Percentiles rank a stretch among this genome's conserved stretches.
These are phyloP conservation scores for Coemansia sp. DNA, from an alignment of 192 early-diverging fungal species.

Conservation along the genomic window DNA sequence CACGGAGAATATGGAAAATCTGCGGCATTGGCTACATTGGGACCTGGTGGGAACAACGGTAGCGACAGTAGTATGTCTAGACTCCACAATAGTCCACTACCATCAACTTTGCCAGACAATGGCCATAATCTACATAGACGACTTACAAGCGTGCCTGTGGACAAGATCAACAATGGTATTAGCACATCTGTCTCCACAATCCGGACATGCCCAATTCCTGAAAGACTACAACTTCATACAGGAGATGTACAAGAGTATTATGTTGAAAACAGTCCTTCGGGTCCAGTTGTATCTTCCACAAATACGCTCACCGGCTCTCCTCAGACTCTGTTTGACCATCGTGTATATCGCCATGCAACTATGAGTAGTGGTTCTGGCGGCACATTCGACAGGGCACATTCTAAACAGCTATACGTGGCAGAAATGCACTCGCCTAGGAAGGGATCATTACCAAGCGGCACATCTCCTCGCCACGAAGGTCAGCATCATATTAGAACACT, in stretches of 20 bases:
- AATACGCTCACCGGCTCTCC: constrained; percentile 24
- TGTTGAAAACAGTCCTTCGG: constrained; percentile 19
- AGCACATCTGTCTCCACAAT: constrained; percentile 11
- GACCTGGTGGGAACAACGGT: too few species aligned
- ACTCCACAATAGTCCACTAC: not conserved
- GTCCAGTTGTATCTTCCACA: constrained; percentile 14
- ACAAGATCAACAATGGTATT: not conserved
- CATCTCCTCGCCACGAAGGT: constrained; percentile 13
- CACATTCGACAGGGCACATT: not conserved
- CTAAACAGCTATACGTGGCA: not conserved
- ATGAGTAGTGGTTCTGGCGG: constrained; percentile 13
- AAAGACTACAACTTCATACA: constrained; percentile 31
- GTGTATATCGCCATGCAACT: constrained; percentile 28
- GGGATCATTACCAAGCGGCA: not conserved
- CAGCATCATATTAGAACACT: not conserved
- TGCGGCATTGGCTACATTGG: not conserved
- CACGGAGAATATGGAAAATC: not conserved
- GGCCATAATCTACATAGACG: not conserved
- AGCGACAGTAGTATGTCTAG: not conserved
- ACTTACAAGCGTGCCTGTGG: not conserved
- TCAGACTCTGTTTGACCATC: constrained; percentile 14
- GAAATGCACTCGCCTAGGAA: constrained; percentile 6
- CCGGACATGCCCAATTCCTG: constrained; percentile 51
- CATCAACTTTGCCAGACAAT: not conserved
- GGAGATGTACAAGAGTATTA: constrained; percentile 10